Evolutionary conservation across 805 yeast species (phyloP), one percentile per base, ranked within the genome.

Genomic region (Starmera pachycereana): DNA sequence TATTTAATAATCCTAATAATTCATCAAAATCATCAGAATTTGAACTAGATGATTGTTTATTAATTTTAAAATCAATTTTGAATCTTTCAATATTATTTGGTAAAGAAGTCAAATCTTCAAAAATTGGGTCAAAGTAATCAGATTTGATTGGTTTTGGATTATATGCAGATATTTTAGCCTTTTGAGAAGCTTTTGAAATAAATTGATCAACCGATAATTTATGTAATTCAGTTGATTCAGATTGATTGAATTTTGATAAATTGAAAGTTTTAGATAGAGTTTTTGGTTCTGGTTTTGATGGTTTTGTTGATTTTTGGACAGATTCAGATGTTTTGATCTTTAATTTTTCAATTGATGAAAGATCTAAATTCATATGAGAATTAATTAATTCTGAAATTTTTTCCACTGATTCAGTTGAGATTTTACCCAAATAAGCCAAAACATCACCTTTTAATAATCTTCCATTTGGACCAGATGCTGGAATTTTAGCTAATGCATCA

Each of bases 371-470:
- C 45, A 74, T 71, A 46, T 71, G 71, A 29, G 69, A 60, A 38
- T 72, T 65, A 46, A 89, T 60, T 53, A 66, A 79, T 28, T 73
- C 62, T 6, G 83, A 67, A 42, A 89, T 68, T 16, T 63, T 57
- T 14, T 61, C 51, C 19, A 78, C 76, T 7, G 80, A 62, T 8
- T 73, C 77, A 32, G 65, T 51, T 10, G 85, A 61, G 40, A 89
- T 82, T 44, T 72, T 61, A 27, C 97, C 97, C 39, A 89, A 54
- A 56, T 75, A 78, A 0, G 94, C 92, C 48, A 89, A 69, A 1
- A 89, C 90, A 59, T 90, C 98, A 46, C 97, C 97, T 63, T 83
- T 85, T 47, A 90, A 69, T 33, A 90, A 58, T 53, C 95, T 73
- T 9, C 97, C 97, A 41, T 78, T 72, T 27, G 94, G 94, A 16